Evolutionary conservation across 768 basidiomycete species (phyloP).

Genomic region (Clavaria fumosa): DNA sequence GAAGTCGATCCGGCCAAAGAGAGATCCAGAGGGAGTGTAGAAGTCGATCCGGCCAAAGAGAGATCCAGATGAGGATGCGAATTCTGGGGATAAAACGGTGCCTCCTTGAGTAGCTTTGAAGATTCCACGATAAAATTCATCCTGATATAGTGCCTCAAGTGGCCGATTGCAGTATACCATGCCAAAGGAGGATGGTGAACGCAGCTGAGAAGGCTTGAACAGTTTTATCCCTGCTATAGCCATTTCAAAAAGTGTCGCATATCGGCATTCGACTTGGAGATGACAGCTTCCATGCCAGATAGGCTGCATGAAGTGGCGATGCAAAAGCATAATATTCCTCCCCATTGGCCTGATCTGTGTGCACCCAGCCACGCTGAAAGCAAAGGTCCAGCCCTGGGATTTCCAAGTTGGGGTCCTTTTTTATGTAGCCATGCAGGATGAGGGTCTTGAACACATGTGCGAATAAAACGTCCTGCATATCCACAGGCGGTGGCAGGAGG

Average conservation of each 20-base stretch:
- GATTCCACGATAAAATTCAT: constrained; percentile 6
- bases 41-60: constrained; percentile 11
- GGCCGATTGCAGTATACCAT: constrained; percentile 3
- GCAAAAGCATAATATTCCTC: constrained; percentile 1
- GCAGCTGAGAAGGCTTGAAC: constrained; percentile 5
- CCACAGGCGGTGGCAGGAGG: too few species aligned
- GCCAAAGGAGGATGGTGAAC: background rate
- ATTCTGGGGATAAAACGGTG: constrained; percentile 4
- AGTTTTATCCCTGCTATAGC: constrained; percentile 1
- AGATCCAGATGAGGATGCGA: too few species aligned
- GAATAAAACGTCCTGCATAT: background rate
- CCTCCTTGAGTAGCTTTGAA: background rate
- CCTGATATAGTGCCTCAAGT: constrained; percentile 10
- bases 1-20: constrained; percentile 9
- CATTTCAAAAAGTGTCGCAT: constrained; percentile 2
- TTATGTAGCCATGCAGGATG: constrained; percentile 2
- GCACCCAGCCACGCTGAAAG: constrained; percentile 6
- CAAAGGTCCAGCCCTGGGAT: too few species aligned
- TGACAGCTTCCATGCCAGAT: constrained; percentile 1
- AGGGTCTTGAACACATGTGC: constrained; percentile 2
- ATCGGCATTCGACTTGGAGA: background rate
- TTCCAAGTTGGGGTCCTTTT: background rate
- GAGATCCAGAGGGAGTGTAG: constrained; percentile 4
- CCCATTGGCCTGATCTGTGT: background rate
- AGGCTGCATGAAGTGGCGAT: constrained; percentile 4